Conservation (phyloP, 2,329 filamentous ascomycete species). For the Aspergillus pseudotamarii region DNA sequence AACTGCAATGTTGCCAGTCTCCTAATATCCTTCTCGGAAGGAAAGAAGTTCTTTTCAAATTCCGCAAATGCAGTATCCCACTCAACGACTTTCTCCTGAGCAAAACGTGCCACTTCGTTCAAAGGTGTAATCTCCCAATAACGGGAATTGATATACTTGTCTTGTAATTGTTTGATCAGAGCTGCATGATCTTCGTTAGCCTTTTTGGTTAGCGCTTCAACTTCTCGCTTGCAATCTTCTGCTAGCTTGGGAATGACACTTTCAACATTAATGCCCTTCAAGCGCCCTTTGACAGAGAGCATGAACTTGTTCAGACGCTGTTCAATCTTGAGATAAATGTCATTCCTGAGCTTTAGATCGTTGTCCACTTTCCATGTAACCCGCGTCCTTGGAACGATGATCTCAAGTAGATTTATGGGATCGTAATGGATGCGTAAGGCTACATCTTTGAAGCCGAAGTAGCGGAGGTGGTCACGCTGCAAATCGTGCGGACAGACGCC, state of each 20-base stretch:
- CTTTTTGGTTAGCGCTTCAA: slow-evolving; percentile 75
- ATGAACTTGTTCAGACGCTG: slow-evolving; percentile 86
- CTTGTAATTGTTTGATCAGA: slow-evolving; percentile 76
- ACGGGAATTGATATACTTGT: slow-evolving; percentile 88
- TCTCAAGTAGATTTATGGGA: slow-evolving; percentile 87
- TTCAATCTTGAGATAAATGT: slow-evolving; percentile 80
- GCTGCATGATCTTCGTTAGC: slow-evolving; percentile 80
- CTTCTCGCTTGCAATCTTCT: slow-evolving; percentile 77
- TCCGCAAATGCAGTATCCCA: slow-evolving; percentile 91
- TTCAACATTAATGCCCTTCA: slow-evolving; percentile 88
- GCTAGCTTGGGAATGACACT: slow-evolving; percentile 86
- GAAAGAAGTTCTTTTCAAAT: slow-evolving; percentile 91
- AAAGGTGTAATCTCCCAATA: slow-evolving; percentile 97
- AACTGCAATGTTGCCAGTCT: slow-evolving; percentile 89
- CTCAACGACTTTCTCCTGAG: slow-evolving; percentile 88
- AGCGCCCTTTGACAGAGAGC: slow-evolving; percentile 76
- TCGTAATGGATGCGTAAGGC: slow-evolving; percentile 91
- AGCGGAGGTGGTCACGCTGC: slow-evolving; percentile 87
- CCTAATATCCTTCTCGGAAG: slow-evolving; percentile 91
- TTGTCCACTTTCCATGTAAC: slow-evolving; percentile 98
- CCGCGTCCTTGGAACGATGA: slow-evolving; percentile 84
- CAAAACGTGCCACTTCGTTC: slow-evolving; percentile 83
- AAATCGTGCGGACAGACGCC: slow-evolving; percentile 87
- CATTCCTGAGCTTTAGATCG: slow-evolving; percentile 89
- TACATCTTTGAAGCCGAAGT: slow-evolving; percentile 85